Evolutionary conservation across 805 yeast genomes (phyloP), one percentile per base, ranked within the genome.

Genomic region (Candida quercuum): DNA sequence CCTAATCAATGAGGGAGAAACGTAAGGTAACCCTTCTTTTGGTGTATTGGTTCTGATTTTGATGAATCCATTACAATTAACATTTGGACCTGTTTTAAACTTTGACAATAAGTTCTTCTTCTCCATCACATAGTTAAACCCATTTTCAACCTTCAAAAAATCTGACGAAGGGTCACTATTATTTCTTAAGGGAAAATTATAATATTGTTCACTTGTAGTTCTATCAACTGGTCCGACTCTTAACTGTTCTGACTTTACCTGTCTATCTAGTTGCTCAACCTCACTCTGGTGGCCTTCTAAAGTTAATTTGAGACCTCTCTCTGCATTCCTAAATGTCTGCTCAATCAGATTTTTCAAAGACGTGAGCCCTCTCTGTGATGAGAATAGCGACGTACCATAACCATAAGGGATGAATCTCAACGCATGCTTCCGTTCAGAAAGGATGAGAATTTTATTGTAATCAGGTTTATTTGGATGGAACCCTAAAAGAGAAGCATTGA

Each of bases 401-500:
- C 63, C 67, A 47, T 62, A 64, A 4, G 72, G 72, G 27, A 66
- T 58, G 22, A 65, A 57, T 46, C 72, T 56, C 9, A 66, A 42
- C 22, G 61, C 54, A 38, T 62, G 62, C 25, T 63, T 66, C 16
- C 49, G 51, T 28, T 63, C 66, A 26, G 41, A 56, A 54, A 65
- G 48, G 13, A 64, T 52, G 22, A 53, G 57, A 11, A 59, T 42
- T 33, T 52, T 46, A 17, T 37, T 34, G 7, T 29, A 11, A 1
- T 39, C 54, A 11, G 27, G 27, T 24, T 52, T 52, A 27, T 43
- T 51, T 19, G 49, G 41, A 38, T 66, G 64, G 37, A 71, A 64
- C 18, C 75, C 80, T 28, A 77, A 74, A 39, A 77, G 60, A 39
- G 72, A 71, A 7, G 80, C 78, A 46, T 76, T 80, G 23, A 78